Conservation (phyloP, 768 basidiomycete genomes). For the Trametes cubensis region DNA sequence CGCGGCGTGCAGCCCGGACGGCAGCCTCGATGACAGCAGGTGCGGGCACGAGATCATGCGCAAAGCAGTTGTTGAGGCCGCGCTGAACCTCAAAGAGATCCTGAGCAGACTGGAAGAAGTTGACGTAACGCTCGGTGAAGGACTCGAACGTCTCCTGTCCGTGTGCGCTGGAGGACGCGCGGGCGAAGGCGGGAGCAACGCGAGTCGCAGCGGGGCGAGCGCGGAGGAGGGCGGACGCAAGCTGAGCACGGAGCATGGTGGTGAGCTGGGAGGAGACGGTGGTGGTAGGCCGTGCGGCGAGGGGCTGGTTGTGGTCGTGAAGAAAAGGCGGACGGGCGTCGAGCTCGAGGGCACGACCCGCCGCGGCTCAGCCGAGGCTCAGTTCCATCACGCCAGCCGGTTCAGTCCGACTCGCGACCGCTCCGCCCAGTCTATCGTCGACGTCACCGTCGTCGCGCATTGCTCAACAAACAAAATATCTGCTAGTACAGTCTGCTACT, state of each 20-base stretch:
- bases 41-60: slow-evolving; percentile 93
- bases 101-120: slow-evolving; percentile 89
- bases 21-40: slow-evolving; percentile 85
- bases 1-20: slow-evolving; percentile 82
- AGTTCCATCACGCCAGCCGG: slow-evolving; percentile 31
- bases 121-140: slow-evolving; percentile 91
- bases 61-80: slow-evolving; percentile 99
- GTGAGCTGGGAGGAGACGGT: slow-evolving; percentile 14
- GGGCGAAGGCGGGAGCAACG: slow-evolving; percentile 47
- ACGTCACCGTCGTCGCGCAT: slow-evolving; percentile 2
- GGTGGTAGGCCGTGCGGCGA: slow-evolving; percentile 9
- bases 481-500: neutral
- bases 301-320: slow-evolving; percentile 13
- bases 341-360: slow-evolving; percentile 25
- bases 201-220: slow-evolving; percentile 50
- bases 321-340: slow-evolving; percentile 25
- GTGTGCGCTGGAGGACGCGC: slow-evolving; percentile 61
- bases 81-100: slow-evolving; percentile 99
- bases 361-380: slow-evolving; percentile 32
- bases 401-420: slow-evolving; percentile 30
- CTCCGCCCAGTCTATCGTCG: slow-evolving; percentile 4
- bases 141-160: slow-evolving; percentile 91
- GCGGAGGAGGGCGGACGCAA: slow-evolving; percentile 66
- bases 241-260: slow-evolving; percentile 57
- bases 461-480: neutral